A percentile compares a stretch with the other conserved stretches of the same genome.
Evolutionary conservation across 1,139 yeast species (phyloP).

Genomic region (Blastobotrys buckinghamii): DNA sequence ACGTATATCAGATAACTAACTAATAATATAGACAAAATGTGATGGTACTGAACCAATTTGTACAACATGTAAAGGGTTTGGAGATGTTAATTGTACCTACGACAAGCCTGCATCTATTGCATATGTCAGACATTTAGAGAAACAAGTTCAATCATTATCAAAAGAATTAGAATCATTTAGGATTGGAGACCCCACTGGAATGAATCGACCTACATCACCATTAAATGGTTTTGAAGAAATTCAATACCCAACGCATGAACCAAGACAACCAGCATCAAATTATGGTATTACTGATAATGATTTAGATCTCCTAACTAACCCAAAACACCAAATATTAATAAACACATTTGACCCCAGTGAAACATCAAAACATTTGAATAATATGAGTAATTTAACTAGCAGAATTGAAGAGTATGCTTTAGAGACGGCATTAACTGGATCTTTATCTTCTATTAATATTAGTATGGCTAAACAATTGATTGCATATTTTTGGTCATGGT

Average conservation of each 20-base stretch:
- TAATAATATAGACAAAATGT: constrained; percentile 7
- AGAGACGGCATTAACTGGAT: constrained; percentile 4
- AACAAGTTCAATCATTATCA: constrained; percentile 10
- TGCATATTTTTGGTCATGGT: constrained; percentile 11
- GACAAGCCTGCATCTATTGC: constrained; percentile 14
- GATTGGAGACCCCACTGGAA: neutral
- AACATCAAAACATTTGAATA: constrained; percentile 1
- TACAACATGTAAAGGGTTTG: constrained; percentile 12
- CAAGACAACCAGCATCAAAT: neutral
- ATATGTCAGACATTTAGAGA: constrained; percentile 12
- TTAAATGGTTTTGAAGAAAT: neutral
- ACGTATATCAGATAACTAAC: neutral
- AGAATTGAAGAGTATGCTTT: constrained; percentile 10
- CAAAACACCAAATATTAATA: neutral
- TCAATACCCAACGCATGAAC: neutral
- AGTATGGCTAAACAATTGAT: constrained; percentile 8
- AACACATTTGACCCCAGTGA: neutral
- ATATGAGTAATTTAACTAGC: neutral
- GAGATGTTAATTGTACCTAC: constrained; percentile 11
- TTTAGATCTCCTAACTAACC: neutral
- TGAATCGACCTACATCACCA: neutral
- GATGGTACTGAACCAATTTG: constrained; percentile 13
- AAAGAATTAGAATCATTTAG: constrained; percentile 4
- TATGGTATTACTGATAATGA: constrained; percentile 5
- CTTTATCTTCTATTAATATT: neutral